Evolutionary conservation across 495 filamentous ascomycete genomes (phyloP).

Genomic region (Podospora bellae-mahoneyi): DNA sequence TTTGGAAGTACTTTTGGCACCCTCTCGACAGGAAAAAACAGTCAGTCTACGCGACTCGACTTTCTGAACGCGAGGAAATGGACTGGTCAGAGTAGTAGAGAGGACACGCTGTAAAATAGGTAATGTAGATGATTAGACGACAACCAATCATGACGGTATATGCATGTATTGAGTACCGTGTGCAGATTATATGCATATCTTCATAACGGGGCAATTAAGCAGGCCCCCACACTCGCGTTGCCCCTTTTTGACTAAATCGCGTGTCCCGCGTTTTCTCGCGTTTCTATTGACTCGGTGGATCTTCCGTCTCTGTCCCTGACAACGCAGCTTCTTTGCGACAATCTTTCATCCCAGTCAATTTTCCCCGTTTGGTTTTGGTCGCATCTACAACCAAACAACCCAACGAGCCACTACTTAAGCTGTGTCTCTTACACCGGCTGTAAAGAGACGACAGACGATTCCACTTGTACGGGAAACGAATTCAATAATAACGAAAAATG

Average conservation of each 20-base stretch:
- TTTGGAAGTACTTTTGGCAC: neutral
- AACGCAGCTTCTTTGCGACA: neutral
- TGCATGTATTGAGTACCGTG: too few species aligned
- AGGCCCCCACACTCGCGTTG: conserved; percentile 5
- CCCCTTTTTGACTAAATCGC: conserved; percentile 23
- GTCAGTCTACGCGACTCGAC: neutral
- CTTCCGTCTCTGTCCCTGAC: conserved; percentile 4
- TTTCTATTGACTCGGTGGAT: conserved; percentile 28
- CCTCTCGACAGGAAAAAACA: neutral
- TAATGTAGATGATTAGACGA: too few species aligned
- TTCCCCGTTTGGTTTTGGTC: conserved; percentile 2
- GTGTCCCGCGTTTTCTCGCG: conserved; percentile 37
- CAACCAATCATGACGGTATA: too few species aligned
- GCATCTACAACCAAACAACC: neutral
- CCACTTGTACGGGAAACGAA: conserved; percentile 7
- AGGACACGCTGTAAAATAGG: too few species aligned
- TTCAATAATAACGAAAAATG: conserved; percentile 20
- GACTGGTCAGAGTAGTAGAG: neutral
- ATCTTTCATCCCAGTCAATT: conserved; percentile 3
- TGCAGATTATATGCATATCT: neutral
- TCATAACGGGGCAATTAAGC: conserved; percentile 26
- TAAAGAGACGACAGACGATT: conserved; percentile 12
- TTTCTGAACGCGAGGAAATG: neutral
- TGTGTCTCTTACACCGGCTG: conserved; percentile 4
- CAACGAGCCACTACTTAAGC: conserved; percentile 4